phyloP scores from a whole-genome alignment of 495 filamentous ascomycete species.

The Daldinia childiae region DNA sequence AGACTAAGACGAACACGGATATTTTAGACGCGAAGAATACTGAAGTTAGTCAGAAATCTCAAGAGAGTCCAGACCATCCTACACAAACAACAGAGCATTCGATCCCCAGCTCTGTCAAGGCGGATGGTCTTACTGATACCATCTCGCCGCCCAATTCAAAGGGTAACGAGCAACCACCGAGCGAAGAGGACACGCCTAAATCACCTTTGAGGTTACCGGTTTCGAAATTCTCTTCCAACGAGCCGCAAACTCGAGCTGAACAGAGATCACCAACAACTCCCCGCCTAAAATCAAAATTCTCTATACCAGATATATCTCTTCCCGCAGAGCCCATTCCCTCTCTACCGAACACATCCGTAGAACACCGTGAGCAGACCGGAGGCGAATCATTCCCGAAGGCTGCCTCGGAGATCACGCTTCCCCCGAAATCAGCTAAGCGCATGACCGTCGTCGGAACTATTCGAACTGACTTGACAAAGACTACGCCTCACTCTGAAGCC shows the following conservation, averaged over 20 bases:
- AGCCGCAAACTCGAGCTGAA: slow-evolving; percentile 15
- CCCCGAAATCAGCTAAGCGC: slow-evolving; percentile 53
- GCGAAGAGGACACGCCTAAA: slow-evolving; percentile 28
- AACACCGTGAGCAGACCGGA: slow-evolving; percentile 9
- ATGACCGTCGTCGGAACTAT: slow-evolving; percentile 65
- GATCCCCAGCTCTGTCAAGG: slow-evolving; percentile 27
- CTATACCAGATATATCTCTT: slow-evolving; percentile 53
- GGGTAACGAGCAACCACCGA: slow-evolving; percentile 9
- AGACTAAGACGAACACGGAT: slow-evolving; percentile 22
- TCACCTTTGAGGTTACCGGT: slow-evolving; percentile 41
- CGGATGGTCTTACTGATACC: slow-evolving; percentile 20
- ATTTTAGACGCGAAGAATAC: slow-evolving; percentile 23
- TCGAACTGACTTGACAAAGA: slow-evolving; percentile 56
- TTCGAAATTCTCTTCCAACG: slow-evolving; percentile 47
- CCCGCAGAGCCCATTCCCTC: slow-evolving; percentile 28
- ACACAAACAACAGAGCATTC: slow-evolving; percentile 14
- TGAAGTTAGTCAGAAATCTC: slow-evolving; percentile 35
- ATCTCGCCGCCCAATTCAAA: slow-evolving; percentile 4
- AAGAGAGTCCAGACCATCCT: slow-evolving; percentile 26
- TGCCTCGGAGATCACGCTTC: slow-evolving; percentile 31
- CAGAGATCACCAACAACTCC: slow-evolving; percentile 35
- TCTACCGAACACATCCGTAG: slow-evolving; percentile 14
- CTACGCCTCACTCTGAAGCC: slow-evolving; percentile 67
- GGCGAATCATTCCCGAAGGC: slow-evolving; percentile 17
- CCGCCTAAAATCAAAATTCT: slow-evolving; percentile 62